phyloP scores from a whole-genome alignment of 768 basidiomycete genomes.

The Daedalea quercina region DNA sequence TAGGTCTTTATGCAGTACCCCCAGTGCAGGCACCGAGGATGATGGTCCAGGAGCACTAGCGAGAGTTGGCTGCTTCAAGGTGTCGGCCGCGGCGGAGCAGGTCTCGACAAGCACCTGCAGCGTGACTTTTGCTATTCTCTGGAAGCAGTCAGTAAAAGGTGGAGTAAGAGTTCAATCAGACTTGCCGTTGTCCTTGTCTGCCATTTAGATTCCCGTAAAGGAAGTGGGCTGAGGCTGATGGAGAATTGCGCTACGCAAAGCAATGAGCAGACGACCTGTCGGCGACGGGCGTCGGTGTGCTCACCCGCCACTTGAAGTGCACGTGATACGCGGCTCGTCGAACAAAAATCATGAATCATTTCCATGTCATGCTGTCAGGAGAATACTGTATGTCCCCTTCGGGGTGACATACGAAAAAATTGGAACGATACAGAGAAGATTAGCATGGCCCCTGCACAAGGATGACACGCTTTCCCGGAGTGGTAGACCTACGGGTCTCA shows the following conservation, averaged over 20 bases:
- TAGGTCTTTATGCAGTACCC: conserved; percentile 19
- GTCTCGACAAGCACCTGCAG: conserved; percentile 12
- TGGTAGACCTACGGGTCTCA: conserved; percentile 53
- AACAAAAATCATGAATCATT: background rate
- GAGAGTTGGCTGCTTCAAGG: conserved; percentile 10
- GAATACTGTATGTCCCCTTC: conserved; percentile 55
- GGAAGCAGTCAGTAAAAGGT: conserved; percentile 4
- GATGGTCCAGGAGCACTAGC: conserved; percentile 3
- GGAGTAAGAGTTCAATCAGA: background rate
- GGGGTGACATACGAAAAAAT: conserved; percentile 97
- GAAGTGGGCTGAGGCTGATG: background rate
- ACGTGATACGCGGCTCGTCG: background rate
- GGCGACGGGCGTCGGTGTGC: too few species aligned
- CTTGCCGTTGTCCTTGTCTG: conserved; percentile 13
- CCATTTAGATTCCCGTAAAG: conserved; percentile 1
- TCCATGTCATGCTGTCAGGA: background rate
- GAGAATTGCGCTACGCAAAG: too few species aligned
- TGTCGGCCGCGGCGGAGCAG: conserved; percentile 13
- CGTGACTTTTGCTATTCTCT: conserved; percentile 12
- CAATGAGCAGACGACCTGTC: too few species aligned
- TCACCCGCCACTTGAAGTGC: too few species aligned
- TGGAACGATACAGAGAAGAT: conserved; percentile 99
- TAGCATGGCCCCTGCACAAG: conserved; percentile 99
- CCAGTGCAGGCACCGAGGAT: conserved; percentile 5
- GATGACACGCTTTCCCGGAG: conserved; percentile 99